Evolutionary conservation across 257 asterid species (phyloP).

Genomic region (Eustoma russellianum): DNA sequence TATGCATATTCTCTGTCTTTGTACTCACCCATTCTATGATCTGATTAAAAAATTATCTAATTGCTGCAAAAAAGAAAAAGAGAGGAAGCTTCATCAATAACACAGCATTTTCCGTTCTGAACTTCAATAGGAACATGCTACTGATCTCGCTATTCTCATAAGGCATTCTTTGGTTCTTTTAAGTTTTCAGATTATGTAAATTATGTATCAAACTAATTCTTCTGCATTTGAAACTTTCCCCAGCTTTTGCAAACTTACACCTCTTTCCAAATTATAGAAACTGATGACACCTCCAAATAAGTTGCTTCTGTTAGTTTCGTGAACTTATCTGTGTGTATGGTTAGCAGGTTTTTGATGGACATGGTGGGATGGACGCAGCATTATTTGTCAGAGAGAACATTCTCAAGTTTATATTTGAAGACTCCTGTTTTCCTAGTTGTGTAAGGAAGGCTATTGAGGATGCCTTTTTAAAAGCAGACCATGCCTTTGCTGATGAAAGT

Average conservation of each 20-base stretch:
- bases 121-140: too few species aligned
- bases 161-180: too few species aligned
- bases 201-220: not conserved
- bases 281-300: not conserved
- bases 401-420: conserved; percentile 65
- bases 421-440: conserved; percentile 55
- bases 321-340: not conserved
- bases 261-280: not conserved
- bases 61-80: too few species aligned
- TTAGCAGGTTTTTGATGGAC: conserved; percentile 92
- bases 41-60: too few species aligned
- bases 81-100: too few species aligned
- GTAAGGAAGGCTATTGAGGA: conserved; percentile 67
- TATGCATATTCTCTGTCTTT: too few species aligned
- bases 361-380: conserved; percentile 95
- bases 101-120: too few species aligned
- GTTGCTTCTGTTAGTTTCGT: conserved; percentile 1
- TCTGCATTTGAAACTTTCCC: not conserved
- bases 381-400: conserved; percentile 55
- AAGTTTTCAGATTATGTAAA: too few species aligned
- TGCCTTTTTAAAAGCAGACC: conserved; percentile 76
- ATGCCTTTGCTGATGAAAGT: conserved; percentile 69
- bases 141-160: too few species aligned
- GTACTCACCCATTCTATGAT: too few species aligned
- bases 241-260: not conserved